Base-by-base conservation (phyloP, 345 rosid genomes). In the Conringia planisiliqua region DNA sequence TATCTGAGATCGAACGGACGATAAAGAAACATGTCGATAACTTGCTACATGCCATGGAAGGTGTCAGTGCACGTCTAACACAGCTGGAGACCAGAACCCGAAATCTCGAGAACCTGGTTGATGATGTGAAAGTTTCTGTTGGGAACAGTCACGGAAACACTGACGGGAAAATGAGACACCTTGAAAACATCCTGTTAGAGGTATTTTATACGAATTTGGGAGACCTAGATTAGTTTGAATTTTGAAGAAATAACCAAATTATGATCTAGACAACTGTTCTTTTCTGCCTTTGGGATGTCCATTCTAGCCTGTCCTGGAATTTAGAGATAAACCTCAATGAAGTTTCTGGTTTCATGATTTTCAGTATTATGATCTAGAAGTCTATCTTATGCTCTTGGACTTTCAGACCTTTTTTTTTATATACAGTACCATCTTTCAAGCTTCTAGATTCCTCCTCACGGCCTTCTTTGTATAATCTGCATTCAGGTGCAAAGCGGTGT, bases 141-240 rank as follows among this genome's bases (percentile, higher is more conserved):
- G 98, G 85, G 38, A 89, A 83, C 85, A 86, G 86, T 84, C 83
- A 93, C 3, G 97, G 90, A 66, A 89, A 80, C 71, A 82, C 86
- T 50, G 96, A 93, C 67, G 97, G 94, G 44, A 93, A 88, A 73
- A 76, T 93, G 90, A 89, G 89, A 66, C 96, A 83, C 48, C 79
- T 93, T 82, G 96, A 93, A 81, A 88, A 86, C 68, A 91, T 91
- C 79, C 69, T 93, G 33, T 76, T 87, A 73, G 92, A 93, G 94
- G 98, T 93, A 85, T 36, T 60, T 76, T 17, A 3, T 4, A 18
- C 35, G 17, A 50, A 58, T 54, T 18, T 73, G 6, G 33, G 22
- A 0, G 27, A 35, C 54, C 18, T 68, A 40, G 30, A 61, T 16
- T 32, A 13, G 6, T 9, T 16, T 65, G 17, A 50, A 63, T 14